phyloP scores from a whole-genome alignment of 106 monocot genomes.

The Platanthera guangdongensis region DNA sequence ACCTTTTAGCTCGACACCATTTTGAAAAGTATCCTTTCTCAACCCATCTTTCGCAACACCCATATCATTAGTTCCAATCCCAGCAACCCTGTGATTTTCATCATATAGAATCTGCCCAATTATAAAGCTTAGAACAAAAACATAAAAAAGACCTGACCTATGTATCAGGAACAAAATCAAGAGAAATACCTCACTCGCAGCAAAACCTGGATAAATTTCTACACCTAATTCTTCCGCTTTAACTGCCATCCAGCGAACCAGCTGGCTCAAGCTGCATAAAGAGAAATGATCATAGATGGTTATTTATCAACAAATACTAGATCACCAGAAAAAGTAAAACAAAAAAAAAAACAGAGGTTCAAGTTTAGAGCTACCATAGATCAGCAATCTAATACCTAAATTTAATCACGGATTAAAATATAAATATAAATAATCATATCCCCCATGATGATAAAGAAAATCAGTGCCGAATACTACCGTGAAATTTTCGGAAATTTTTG shows the following conservation, averaged over 20 bases:
- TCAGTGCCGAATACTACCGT: no score
- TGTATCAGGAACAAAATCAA: background rate
- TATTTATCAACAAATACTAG: background rate
- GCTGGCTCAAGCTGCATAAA: constrained; percentile 71
- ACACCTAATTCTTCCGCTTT: constrained; percentile 96
- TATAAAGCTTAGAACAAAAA: constrained; percentile 22
- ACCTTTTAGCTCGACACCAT: constrained; percentile 85
- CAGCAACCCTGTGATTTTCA: constrained; percentile 68
- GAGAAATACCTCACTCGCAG: constrained; percentile 82
- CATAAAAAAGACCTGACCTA: background rate
- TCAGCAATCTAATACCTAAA: no score
- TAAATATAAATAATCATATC: no score
- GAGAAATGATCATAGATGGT: background rate
- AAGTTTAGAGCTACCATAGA: background rate
- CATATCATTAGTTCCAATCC: constrained; percentile 91
- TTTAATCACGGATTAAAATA: no score
- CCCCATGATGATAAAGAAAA: no score
- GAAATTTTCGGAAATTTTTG: no score
- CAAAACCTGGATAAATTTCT: constrained; percentile 98
- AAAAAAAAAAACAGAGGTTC: background rate
- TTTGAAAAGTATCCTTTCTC: constrained; percentile 91
- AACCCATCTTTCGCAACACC: constrained; percentile 96
- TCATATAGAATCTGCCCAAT: constrained; percentile 85
- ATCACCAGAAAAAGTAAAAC: background rate
- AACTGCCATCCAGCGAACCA: constrained; percentile 89